phyloP scores from a whole-genome alignment of 345 rosid species.

The Xanthoceras sorbifolium region DNA sequence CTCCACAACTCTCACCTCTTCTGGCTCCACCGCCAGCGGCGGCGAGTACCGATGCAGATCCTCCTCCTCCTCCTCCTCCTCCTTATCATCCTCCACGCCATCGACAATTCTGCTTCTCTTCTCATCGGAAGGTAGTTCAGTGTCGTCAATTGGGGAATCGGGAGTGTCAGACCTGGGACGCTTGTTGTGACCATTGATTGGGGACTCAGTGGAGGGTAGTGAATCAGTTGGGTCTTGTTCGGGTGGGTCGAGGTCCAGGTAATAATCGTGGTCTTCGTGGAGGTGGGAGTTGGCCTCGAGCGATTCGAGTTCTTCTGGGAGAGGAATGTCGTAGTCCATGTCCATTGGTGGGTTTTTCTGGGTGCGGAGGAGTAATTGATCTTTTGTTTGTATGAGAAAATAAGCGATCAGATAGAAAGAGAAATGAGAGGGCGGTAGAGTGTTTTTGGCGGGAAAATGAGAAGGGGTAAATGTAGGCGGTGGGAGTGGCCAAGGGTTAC shows the following conservation, averaged over 20 bases:
- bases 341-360: not conserved
- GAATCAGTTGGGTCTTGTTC: slow-evolving; percentile 32
- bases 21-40: slow-evolving; percentile 28
- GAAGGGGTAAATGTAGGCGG: not conserved
- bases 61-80: slow-evolving; percentile 38
- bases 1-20: slow-evolving; percentile 22
- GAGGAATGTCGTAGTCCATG: slow-evolving; percentile 75
- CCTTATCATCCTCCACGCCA: not conserved
- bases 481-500: not conserved
- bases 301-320: slow-evolving; percentile 87
- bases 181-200: slow-evolving; percentile 52
- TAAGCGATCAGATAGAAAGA: too few relatives aligned
- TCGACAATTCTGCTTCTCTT: slow-evolving; percentile 53
- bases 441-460: slow-evolving; percentile 25
- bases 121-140: slow-evolving; percentile 33
- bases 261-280: slow-evolving; percentile 52
- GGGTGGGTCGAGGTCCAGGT: slow-evolving; percentile 39
- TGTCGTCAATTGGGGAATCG: slow-evolving; percentile 28
- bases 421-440: not conserved
- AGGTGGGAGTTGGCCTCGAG: slow-evolving; percentile 67
- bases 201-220: slow-evolving; percentile 25
- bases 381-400: not conserved
- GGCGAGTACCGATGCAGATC: slow-evolving; percentile 71
- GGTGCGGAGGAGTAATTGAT: not conserved
- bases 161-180: slow-evolving; percentile 42